Percentiles rank a stretch among this genome's conserved stretches.
Evolutionary conservation across 1,284 basidiomycete species (phyloP).

Genomic region (Apiotrichum gracile): DNA sequence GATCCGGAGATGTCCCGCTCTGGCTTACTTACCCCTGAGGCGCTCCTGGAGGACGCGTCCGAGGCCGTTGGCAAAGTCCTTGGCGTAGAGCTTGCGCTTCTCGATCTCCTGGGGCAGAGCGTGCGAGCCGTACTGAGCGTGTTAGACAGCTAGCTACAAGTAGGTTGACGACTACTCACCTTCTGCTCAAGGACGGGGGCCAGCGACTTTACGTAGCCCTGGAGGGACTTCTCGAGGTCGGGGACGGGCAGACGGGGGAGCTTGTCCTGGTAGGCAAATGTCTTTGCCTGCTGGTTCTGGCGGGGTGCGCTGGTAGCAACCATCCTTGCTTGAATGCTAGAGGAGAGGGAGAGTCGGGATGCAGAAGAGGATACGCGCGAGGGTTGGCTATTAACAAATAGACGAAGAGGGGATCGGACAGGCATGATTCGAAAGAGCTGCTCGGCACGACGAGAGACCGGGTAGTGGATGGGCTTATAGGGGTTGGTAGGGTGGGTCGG

Average conservation of each 20-base stretch:
- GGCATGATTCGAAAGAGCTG: background rate
- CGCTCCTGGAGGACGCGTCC: constrained; percentile 71
- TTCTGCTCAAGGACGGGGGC: constrained; percentile 74
- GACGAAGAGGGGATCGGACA: background rate
- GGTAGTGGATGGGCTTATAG: background rate
- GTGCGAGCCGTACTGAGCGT: constrained; percentile 51
- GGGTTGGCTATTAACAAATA: background rate
- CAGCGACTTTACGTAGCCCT: constrained; percentile 72
- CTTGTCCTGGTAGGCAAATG: constrained; percentile 46
- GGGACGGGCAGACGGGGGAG: constrained; percentile 79
- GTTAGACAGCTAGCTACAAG: no score
- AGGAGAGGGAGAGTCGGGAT: background rate
- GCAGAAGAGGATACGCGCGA: background rate
- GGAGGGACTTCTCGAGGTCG: constrained; percentile 66
- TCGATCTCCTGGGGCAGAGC: constrained; percentile 57
- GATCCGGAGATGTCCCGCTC: no score
- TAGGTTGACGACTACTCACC: no score
- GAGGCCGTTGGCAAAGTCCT: constrained; percentile 68
- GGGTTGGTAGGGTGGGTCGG: background rate
- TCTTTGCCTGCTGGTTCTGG: constrained; percentile 44
- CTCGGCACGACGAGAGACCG: background rate
- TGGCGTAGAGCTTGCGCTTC: constrained; percentile 59
- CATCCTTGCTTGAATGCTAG: constrained; percentile 23
- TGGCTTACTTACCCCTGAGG: constrained; percentile 59
- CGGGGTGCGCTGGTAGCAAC: constrained; percentile 24